Base-by-base conservation (phyloP, 129 eudicot species). In the Centrapalus pauciflorus region DNA sequence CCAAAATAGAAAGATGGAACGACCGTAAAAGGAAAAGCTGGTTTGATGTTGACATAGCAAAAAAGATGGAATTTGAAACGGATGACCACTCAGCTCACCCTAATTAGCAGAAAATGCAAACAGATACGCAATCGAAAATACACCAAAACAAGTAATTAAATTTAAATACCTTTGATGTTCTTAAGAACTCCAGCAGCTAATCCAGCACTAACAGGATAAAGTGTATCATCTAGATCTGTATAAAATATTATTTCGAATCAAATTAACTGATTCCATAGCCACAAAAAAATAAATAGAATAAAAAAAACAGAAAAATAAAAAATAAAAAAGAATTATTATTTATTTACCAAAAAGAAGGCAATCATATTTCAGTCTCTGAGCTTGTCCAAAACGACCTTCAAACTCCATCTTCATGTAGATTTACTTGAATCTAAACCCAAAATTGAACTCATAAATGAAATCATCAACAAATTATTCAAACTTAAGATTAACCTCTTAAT, bases 161-260 rank as follows among this genome's bases (percentile, higher is more conserved):
- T n/a, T n/a, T 13, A 23, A 2, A 49, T 71, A 90, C 97, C 97
- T 84, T 85, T 79, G 41, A 91, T 91, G 77, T 91, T 91, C 56
- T 78, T 76, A 48, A 76, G 76, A 64, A 79, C 82, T 58, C 76
- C 85, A 46, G 77, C 72, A 57, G 96, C 88, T 67, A 92, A 69
- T 63, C 98, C 98, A 78, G 89, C 61, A 71, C 90, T 82, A 25
- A 85, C 72, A 43, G 98, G 96, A 61, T 92, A 92, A 56, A 92
- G 84, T 46, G 98, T 92, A 41, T 92, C 98, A 81, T 92, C 98
- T 29, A 88, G 76, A 81, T 92, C 98, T 92, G 77, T 50, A 67
- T 24, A 55, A 20, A 43, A 21, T 24, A 5, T 12, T 10, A 61
- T 7, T 0, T n/a, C 5, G 20, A 4, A 9, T 25, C 61, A 23